Base-by-base conservation (phyloP, 176 grass and related monocot genomes). In the maize (Zea mays) region DNA sequence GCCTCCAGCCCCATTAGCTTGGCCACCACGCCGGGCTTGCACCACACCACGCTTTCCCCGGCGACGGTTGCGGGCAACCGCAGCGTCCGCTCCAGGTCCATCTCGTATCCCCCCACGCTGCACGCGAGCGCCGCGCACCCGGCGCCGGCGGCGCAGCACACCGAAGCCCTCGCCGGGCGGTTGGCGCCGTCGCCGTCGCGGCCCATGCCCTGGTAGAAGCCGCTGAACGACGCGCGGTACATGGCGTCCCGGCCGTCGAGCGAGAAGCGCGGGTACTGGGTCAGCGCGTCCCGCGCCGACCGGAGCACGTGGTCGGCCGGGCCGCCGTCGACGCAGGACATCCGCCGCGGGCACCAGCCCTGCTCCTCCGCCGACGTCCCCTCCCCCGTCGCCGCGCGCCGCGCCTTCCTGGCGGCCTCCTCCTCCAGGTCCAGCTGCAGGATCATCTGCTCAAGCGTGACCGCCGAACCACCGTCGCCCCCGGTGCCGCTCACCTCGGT, bases 361-460 rank as follows among this genome's bases (percentile, higher is more conserved):
- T 27, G 27, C 27, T 51, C 76, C 8, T 67, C 69, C 10, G 10
- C 16, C 4, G 27, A 41, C 40, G 6, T 42, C 13, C 55, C 19
- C 67, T 35, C 49, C 13, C 19, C 58, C 19, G 15, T 62, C 1
- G 75, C 58, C 40, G 38, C 16, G 43, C 44, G 56, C 76, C 79
- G 86, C 20, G 74, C 85, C 74, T 72, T 91, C 74, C 78, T 78
- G n/a, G 83, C 85, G 6, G 83, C 89, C 59, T 80, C 85, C 73
- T 94, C 96, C 65, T 98, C 87, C 67, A 98, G 66, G 74, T 94
- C 89, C 63, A 98, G 92, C 78, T 98, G 89, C 45, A 98, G 79
- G 85, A 98, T 94, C 96, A 98, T 98, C 74, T 98, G 81, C 71
- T 98, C 96, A 43, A 98, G 87, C 47, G 92, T 92, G 14, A 88